Evolutionary conservation across 1,284 basidiomycete species (phyloP), one percentile per base, ranked within the genome.

Genomic region (Grifola frondosa): DNA sequence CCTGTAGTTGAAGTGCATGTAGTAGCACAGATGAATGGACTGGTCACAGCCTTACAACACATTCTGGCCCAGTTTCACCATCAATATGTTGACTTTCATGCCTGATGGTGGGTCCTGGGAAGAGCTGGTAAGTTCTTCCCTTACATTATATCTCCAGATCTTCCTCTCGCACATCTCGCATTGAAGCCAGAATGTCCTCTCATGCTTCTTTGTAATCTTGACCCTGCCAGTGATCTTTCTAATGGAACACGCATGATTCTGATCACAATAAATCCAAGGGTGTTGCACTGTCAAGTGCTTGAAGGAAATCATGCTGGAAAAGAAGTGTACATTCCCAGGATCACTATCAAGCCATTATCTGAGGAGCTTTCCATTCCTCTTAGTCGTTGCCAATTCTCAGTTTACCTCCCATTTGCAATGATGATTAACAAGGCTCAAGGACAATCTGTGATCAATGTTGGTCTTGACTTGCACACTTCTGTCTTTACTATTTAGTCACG

Each of bases 351-450:
- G 8, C 35, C 54, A 26, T 35, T 42, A 30, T 32, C 24, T 7
- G 30, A 28, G 15, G 61, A 45, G 38, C 57, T 56, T 33, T 48
- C 40, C 5, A 61, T 59, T 39, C 28, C 37, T 12, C 46, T 67
- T 15, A 25, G 22, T 11, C 46, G 59, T 9, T 43, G 43, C 2
- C 66, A 71, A 50, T 69, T 69, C 51, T 69, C 68, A 15, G 50
- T 70, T 3, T 46, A 52, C 0, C 54, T 70, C 3, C 66, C 67
- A 1, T 71, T 71, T 58, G 60, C 67, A 12, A 62, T 73, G 43
- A 64, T 60, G 9, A 68, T 73, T 37, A 71, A 72, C 53, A 70
- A 71, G 44, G 30, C 63, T 0, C 70, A 74, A 52, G 70, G 71
- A 0, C 70, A 73, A 48, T 71, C 60, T 3, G 49, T 64, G 5